These are phyloP conservation scores for Pouteria glomerata DNA, from an alignment of 148 eudicot genomes.

Conservation along the genomic window DNA sequence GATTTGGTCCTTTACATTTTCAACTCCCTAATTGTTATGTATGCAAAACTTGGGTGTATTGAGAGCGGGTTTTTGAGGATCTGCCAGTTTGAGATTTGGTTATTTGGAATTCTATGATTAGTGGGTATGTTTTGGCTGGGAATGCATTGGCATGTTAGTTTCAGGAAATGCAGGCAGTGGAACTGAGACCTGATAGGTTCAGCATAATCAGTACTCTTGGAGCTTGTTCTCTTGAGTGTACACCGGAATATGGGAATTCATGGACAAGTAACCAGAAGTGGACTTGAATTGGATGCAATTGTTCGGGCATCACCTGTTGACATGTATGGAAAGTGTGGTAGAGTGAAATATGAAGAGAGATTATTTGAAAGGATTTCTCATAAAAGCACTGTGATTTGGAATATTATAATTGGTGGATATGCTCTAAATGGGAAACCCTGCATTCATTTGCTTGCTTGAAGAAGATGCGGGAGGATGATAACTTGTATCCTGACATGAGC, in stretches of 20 bases:
- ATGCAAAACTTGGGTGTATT: conserved; percentile 51
- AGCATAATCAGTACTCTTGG: conserved; percentile 45
- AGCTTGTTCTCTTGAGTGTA: conserved; percentile 51
- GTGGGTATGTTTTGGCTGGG: conserved; percentile 54
- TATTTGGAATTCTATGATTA: conserved; percentile 76
- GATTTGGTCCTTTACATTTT: conserved; percentile 42
- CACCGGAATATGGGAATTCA: conserved; percentile 47
- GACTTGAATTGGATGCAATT: conserved; percentile 43
- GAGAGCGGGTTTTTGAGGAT: conserved; percentile 46
- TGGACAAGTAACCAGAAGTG: conserved; percentile 38
- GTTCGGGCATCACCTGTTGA: conserved; percentile 57
- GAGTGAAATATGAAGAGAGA: conserved; percentile 43
- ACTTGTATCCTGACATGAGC: conserved; percentile 43
- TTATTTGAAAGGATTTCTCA: conserved; percentile 25
- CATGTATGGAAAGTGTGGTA: conserved; percentile 68
- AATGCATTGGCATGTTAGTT: conserved; percentile 41
- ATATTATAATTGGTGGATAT: conserved; percentile 60
- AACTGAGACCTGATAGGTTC: conserved; percentile 47
- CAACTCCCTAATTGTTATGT: conserved; percentile 60
- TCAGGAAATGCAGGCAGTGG: conserved; percentile 36
- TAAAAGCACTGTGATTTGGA: conserved; percentile 45
- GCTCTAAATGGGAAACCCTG: conserved; percentile 21
- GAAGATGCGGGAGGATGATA: conserved; percentile 43
- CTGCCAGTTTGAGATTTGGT: conserved; percentile 57
- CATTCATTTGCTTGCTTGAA: conserved; percentile 47